phyloP scores from a whole-genome alignment of 805 yeast species.

The Isabelozyma heimii region DNA sequence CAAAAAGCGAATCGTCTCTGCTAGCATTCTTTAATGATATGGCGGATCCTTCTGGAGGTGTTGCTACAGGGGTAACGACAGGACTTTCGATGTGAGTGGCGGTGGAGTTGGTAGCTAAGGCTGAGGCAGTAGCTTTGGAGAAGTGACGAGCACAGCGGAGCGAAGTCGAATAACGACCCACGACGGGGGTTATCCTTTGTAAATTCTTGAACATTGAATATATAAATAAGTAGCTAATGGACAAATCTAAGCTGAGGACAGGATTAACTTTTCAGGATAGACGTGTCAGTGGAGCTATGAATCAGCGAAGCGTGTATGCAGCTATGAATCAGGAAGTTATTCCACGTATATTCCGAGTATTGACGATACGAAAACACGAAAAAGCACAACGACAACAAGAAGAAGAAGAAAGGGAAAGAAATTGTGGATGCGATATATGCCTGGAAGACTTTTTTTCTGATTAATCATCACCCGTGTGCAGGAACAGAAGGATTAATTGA shows the following conservation, averaged over 20 bases:
- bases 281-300: too few species aligned
- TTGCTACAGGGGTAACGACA: conserved; percentile 11
- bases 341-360: not conserved
- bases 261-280: too few species aligned
- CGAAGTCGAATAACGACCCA: not conserved
- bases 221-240: too few species aligned
- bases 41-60: conserved; percentile 49
- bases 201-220: not conserved
- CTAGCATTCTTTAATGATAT: conserved; percentile 42
- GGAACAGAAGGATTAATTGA: not conserved
- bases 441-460: not conserved
- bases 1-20: conserved; percentile 48
- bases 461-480: not conserved
- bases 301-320: too few species aligned
- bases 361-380: not conserved
- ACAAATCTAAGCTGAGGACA: too few species aligned
- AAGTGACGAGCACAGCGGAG: not conserved
- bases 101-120: conserved; percentile 9
- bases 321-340: not conserved
- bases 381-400: not conserved
- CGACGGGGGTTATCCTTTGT: not conserved
- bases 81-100: conserved; percentile 16
- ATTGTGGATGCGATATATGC: not conserved
- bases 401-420: not conserved
- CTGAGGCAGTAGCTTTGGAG: conserved; percentile 2